Conservation (phyloP, 257 asterid genomes). For the Solanum dulcamara region DNA sequence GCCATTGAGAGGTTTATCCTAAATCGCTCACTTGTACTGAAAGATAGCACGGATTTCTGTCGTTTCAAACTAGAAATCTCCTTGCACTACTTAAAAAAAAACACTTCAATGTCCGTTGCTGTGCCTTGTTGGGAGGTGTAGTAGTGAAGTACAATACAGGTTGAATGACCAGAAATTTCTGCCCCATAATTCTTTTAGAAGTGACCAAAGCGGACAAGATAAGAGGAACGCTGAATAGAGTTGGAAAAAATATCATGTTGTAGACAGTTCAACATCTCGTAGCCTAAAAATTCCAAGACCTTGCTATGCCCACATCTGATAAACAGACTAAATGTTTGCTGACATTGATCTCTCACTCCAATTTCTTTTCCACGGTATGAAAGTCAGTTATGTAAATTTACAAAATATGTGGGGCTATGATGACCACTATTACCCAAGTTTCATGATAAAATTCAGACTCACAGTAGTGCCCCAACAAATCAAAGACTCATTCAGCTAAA, state of each 20-base stretch:
- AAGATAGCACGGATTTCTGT: background rate
- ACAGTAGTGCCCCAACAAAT: background rate
- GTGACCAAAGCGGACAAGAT: background rate
- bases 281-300: background rate
- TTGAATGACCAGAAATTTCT: background rate
- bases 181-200: background rate
- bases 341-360: background rate
- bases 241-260: background rate
- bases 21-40: background rate
- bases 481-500: background rate
- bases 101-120: background rate
- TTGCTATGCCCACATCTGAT: background rate
- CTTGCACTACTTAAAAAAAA: background rate
- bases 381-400: background rate
- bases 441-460: background rate
- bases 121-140: background rate
- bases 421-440: background rate
- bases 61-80: background rate
- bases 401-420: background rate
- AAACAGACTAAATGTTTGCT: background rate
- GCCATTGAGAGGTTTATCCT: background rate
- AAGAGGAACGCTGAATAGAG: background rate
- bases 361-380: background rate
- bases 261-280: background rate
- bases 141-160: background rate